Evolutionary conservation across 192 early-diverging fungal genomes (phyloP).

Genomic region (Coemansia sp.): DNA sequence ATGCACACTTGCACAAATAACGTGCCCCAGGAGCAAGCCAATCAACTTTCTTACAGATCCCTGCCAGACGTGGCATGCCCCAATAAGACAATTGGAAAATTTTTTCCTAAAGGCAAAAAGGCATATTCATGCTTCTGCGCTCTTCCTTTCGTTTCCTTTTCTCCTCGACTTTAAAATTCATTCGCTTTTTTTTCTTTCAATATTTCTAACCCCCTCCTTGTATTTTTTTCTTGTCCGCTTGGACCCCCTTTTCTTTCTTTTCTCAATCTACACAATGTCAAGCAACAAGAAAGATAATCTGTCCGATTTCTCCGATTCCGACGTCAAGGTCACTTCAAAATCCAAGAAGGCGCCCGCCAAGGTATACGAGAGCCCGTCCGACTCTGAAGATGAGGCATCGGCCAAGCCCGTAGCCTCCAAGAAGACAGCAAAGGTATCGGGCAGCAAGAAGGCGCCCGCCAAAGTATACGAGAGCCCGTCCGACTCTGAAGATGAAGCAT

Average conservation of each 20-base stretch:
- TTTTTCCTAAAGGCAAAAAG: background rate
- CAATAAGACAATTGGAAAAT: too few species aligned
- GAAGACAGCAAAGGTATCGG: conserved; percentile 9
- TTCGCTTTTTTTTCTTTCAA: background rate
- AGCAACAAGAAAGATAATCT: background rate
- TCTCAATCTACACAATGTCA: conserved; percentile 5
- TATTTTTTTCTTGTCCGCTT: background rate
- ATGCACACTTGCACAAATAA: too few species aligned
- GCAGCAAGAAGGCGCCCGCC: conserved; percentile 8
- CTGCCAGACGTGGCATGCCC: too few species aligned
- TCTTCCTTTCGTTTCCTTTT: background rate
- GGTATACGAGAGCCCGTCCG: background rate
- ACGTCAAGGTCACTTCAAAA: background rate
- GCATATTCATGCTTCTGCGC: background rate
- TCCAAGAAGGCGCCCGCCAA: conserved; percentile 2
- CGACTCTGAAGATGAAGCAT: background rate
- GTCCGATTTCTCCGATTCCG: background rate
- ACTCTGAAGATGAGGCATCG: background rate
- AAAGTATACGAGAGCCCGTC: background rate
- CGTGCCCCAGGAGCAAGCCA: too few species aligned
- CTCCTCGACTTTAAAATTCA: background rate
- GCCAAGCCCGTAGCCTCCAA: background rate
- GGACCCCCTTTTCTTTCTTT: background rate
- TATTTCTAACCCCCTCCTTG: conserved; percentile 4
- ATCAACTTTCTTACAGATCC: too few species aligned